Evolutionary conservation across 2,329 filamentous ascomycete species (phyloP).

Genomic region (Alternaria sp.): DNA sequence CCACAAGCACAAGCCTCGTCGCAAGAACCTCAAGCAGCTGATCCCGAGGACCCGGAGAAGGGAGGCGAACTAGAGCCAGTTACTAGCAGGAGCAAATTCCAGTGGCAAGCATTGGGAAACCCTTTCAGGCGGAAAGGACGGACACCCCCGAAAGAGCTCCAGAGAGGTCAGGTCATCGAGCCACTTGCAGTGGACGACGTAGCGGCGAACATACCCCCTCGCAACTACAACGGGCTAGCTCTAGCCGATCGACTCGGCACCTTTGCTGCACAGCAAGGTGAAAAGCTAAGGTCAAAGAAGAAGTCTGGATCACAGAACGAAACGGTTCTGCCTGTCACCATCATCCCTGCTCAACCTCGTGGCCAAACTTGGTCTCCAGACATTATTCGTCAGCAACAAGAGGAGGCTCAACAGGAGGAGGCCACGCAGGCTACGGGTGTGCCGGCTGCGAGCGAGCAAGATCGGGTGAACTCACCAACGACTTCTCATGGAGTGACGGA

Average conservation of each 20-base stretch:
- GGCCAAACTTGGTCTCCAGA: conserved; percentile 65
- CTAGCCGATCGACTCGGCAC: conserved; percentile 58
- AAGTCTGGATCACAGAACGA: conserved; percentile 46
- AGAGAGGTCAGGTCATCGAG: conserved; percentile 63
- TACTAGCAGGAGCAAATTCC: conserved; percentile 38
- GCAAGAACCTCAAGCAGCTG: conserved; percentile 22
- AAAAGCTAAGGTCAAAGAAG: conserved; percentile 54
- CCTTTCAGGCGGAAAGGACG: conserved; percentile 67
- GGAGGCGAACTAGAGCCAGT: conserved; percentile 28
- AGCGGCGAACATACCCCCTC: conserved; percentile 48
- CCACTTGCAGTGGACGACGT: conserved; percentile 50
- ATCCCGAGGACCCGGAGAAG: conserved; percentile 44
- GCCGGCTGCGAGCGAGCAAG: conserved; percentile 30
- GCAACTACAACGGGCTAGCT: conserved; percentile 56
- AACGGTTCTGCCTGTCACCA: conserved; percentile 63
- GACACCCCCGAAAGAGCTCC: conserved; percentile 68
- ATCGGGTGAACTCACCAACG: conserved; percentile 24
- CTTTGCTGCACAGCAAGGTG: conserved; percentile 60
- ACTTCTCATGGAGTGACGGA: conserved; percentile 16
- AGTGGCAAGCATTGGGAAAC: conserved; percentile 64
- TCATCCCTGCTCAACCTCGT: conserved; percentile 67
- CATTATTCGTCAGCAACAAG: conserved; percentile 36
- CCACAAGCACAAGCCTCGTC: conserved; percentile 6
- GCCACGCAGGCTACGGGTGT: conserved; percentile 26
- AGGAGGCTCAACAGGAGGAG: conserved; percentile 28